Base-by-base conservation (phyloP, 148 eudicot genomes). In the Linanthus parryae region DNA sequence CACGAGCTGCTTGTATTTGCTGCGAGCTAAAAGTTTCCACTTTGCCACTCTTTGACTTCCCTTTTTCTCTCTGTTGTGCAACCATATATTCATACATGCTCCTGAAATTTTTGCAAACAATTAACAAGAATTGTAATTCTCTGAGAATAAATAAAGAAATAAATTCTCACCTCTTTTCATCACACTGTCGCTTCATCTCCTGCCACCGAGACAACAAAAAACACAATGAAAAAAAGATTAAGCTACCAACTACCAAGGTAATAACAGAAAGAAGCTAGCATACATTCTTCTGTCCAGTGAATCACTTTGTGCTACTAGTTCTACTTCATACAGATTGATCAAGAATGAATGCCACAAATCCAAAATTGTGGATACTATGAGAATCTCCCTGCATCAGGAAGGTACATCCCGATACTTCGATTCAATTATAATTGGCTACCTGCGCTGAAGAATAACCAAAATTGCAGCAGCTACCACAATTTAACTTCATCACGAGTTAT, bases 161-260 rank as follows among this genome's bases (percentile, higher is more conserved):
- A n/a, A n/a, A n/a, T 17, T 27, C 52, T 30, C 72, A 88, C 97
- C 97, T 85, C 66, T 89, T 89, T 56, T 85, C 97, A 68, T 89
- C 95, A 56, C 97, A 89, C 49, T 75, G 88, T 56, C 70, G 72
- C 62, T 89, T 89, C 98, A 92, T 92, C 72, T 88, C 94, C 94
- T 82, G 77, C 42, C 54, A 14, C 51, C 62, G 48, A 51, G 51
- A 62, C 72, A 23, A 36, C 37, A 55, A 56, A 36, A 31, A 60
- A 26, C 49, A 42, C 44, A 27, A 61, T 46, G 63, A 41, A 75
- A 37, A 13, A 48, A n/a, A n/a, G n/a, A n/a, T n/a, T n/a, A n/a
- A n/a, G n/a, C n/a, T n/a, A n/a, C n/a, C n/a, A n/a, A n/a, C n/a
- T n/a, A n/a, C n/a, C n/a, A n/a, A n/a, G n/a, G n/a, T n/a, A n/a